Evolutionary conservation across 345 rosid genomes (phyloP), one percentile per base, ranked within the genome.

Genomic region (Lenwebbia sp.): DNA sequence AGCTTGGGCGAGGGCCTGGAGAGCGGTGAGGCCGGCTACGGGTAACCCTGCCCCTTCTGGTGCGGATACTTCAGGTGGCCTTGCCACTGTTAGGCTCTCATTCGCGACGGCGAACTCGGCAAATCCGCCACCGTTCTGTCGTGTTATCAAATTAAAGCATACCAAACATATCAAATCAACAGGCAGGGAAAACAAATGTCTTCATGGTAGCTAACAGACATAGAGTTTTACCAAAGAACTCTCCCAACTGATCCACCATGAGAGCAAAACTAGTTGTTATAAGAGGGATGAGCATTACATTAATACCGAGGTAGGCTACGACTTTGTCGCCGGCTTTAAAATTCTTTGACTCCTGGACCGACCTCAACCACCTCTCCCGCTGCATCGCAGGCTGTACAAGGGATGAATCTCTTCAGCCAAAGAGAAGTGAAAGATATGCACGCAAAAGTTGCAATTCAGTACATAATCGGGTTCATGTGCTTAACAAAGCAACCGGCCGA

Each of bases 241-340:
- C 10, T 28, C 75, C 10, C 22, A 28, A 62, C 5, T 28, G 75
- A 62, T 62, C 75, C 75, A 28, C 75, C 75, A 28, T 15, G 40
- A 14, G 40, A 62, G 75, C 75, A 62, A 28, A 62, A 17, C 40
- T 62, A 62, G 75, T 28, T 62, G 3, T 40, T 40, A 40, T 40
- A 40, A 40, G 65, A 84, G 33, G 30, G 60, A 44, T 33, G 40
- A 74, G 83, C 52, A 10, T 87, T 82, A 87, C 91, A 9, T 26
- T 11, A 23, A 54, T 84, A 86, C 75, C 30, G 10, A 91, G 87
- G 47, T 86, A 26, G 53, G 90, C 89, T 1, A 90, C 87, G n/a
- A 91, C 90, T 90, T 90, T 88, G 76, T 88, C 89, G 22, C 93
- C 91, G 10, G 50, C 21, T 82, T 88, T 88, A 84, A 89, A 88